Conservation (phyloP, 2,329 filamentous ascomycete species). For the Fusarium tjaetaba region DNA sequence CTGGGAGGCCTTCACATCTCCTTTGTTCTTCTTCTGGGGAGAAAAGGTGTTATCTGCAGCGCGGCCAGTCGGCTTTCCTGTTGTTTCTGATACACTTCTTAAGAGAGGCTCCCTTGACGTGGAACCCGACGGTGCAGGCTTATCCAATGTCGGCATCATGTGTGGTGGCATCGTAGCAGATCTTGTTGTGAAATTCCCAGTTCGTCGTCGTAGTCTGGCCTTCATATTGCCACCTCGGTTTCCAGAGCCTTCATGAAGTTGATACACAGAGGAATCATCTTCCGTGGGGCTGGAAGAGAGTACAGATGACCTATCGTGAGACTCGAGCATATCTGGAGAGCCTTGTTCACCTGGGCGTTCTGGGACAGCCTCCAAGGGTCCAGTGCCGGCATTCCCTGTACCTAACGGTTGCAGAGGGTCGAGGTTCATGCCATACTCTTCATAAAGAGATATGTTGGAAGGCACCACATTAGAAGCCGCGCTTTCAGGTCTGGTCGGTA, state of each 20-base stretch:
- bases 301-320: slow-evolving; percentile 11
- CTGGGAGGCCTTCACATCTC: slow-evolving; percentile 1
- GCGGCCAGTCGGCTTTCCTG: background rate
- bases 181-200: slow-evolving; percentile 45
- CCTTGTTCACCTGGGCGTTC: slow-evolving; percentile 16
- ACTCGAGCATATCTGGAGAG: background rate
- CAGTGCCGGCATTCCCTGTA: background rate
- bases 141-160: slow-evolving; percentile 41
- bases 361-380: slow-evolving; percentile 17
- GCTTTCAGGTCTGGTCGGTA: slow-evolving; percentile 7
- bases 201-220: slow-evolving; percentile 46
- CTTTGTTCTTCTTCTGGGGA: background rate
- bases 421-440: slow-evolving; percentile 10
- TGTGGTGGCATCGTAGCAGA: slow-evolving; percentile 46
- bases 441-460: slow-evolving; percentile 20
- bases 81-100: slow-evolving; percentile 1
- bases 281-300: slow-evolving; percentile 16
- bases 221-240: slow-evolving; percentile 42
- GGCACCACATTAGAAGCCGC: slow-evolving; percentile 10
- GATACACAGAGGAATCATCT: slow-evolving; percentile 24
- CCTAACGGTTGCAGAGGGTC: slow-evolving; percentile 10
- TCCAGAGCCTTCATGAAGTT: slow-evolving; percentile 48
- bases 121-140: slow-evolving; percentile 43
- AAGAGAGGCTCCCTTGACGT: slow-evolving; percentile 42
- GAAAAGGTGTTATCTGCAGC: background rate